phyloP scores from a whole-genome alignment of 2,329 filamentous ascomycete genomes.

The Venturia asperata region DNA sequence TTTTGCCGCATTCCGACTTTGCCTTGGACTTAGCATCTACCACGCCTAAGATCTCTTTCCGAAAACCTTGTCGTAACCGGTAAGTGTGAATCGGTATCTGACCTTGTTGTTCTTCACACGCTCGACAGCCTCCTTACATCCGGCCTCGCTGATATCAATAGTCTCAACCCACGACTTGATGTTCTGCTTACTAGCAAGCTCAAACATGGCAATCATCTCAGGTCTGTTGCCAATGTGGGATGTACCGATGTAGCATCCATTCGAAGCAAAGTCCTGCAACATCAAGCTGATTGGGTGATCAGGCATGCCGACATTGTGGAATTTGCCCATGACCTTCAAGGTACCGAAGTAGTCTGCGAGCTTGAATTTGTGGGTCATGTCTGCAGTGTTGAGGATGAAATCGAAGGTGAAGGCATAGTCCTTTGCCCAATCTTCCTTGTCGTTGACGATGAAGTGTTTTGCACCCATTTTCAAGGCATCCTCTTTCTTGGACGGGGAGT shows the following conservation, averaged over 20 bases:
- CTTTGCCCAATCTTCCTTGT: constrained; percentile 52
- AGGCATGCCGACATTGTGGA: constrained; percentile 68
- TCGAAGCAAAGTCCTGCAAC: constrained; percentile 66
- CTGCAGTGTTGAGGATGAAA: constrained; percentile 69
- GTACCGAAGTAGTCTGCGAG: constrained; percentile 65
- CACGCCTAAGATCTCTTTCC: constrained; percentile 36
- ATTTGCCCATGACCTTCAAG: constrained; percentile 73
- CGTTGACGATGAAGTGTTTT: constrained; percentile 53
- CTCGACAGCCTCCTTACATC: constrained; percentile 62
- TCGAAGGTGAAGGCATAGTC: constrained; percentile 57
- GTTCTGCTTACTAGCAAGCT: constrained; percentile 44
- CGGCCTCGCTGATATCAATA: constrained; percentile 64
- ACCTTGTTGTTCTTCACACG: constrained; percentile 61
- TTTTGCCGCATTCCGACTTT: background rate
- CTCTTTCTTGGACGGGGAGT: constrained; percentile 52
- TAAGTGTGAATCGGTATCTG: constrained; percentile 64
- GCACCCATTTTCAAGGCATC: constrained; percentile 54
- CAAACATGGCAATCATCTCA: constrained; percentile 46
- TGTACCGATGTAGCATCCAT: constrained; percentile 54
- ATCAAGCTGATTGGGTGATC: constrained; percentile 65
- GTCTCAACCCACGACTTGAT: constrained; percentile 53
- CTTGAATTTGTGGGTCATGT: constrained; percentile 61
- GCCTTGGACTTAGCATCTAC: no score
- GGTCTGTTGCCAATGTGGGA: constrained; percentile 45
- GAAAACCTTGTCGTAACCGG: constrained; percentile 61